Evolutionary conservation across 2,329 filamentous ascomycete species (phyloP).

Genomic region (Moelleriella libera): DNA sequence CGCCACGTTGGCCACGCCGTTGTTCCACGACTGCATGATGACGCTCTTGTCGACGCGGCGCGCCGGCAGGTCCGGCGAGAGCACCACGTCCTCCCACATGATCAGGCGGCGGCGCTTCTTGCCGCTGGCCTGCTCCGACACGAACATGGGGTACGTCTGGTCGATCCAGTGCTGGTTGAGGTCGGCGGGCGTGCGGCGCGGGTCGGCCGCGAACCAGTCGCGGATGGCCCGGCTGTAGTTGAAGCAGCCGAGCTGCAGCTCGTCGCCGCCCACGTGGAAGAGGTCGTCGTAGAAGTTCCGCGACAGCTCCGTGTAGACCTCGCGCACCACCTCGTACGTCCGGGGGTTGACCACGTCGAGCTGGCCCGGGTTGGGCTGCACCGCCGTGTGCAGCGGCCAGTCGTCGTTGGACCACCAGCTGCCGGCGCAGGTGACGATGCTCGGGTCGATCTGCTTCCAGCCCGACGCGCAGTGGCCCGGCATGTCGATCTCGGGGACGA

Average conservation of each 20-base stretch:
- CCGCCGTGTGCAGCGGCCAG: constrained; percentile 34
- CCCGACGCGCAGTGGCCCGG: constrained; percentile 39
- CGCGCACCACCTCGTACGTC: constrained; percentile 37
- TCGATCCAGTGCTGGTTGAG: constrained; percentile 41
- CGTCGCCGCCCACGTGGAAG: constrained; percentile 42
- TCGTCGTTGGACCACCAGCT: constrained; percentile 48
- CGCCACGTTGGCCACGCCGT: constrained; percentile 32
- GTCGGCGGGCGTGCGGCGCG: constrained; percentile 27
- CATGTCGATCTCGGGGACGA: constrained; percentile 44
- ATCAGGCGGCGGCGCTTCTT: constrained; percentile 32
- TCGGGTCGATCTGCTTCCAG: constrained; percentile 37
- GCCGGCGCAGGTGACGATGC: constrained; percentile 38
- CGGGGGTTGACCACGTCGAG: constrained; percentile 40
- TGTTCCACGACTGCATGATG: constrained; percentile 41
- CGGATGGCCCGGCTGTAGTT: constrained; percentile 36
- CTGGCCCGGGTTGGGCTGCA: constrained; percentile 41
- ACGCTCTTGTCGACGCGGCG: constrained; percentile 32
- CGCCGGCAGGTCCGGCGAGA: constrained; percentile 26
- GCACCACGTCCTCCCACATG: constrained; percentile 42
- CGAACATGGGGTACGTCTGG: constrained; percentile 34
- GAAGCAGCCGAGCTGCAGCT: constrained; percentile 38
- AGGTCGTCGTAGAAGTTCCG: constrained; percentile 33
- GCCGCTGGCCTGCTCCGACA: constrained; percentile 7
- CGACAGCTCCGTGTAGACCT: constrained; percentile 39
- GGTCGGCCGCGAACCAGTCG: constrained; percentile 33